Percentiles rank a stretch among this genome's conserved stretches.
These are phyloP conservation scores for Naganishia vishniacii DNA, from an alignment of 768 basidiomycete species.

Conservation along the genomic window DNA sequence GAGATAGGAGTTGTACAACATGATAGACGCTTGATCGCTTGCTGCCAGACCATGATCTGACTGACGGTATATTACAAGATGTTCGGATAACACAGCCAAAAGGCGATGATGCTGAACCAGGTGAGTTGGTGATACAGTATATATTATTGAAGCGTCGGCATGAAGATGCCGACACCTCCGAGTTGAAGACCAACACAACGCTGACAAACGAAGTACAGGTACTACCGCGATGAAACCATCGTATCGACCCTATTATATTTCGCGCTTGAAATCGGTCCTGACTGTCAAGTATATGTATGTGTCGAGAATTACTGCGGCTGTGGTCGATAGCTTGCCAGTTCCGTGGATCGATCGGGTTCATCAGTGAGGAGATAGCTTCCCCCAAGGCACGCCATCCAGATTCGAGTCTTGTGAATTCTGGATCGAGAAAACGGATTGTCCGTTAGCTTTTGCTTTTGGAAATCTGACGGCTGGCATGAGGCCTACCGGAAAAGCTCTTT, in stretches of 20 bases:
- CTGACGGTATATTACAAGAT: conserved; percentile 16
- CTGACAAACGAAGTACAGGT: too few relatives aligned
- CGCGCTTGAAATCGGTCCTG: neutral
- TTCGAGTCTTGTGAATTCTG: conserved; percentile 85
- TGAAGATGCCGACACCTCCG: too few relatives aligned
- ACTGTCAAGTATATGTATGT: neutral
- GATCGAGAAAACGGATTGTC: neutral
- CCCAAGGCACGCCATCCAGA: conserved; percentile 78
- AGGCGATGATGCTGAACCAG: neutral
- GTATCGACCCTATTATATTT: neutral
- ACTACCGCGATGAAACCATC: too few relatives aligned
- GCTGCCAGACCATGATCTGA: neutral
- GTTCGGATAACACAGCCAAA: neutral
- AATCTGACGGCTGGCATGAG: neutral
- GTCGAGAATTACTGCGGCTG: neutral
- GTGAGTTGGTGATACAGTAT: conserved; percentile 5
- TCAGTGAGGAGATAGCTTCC: conserved; percentile 21
- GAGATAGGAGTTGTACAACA: neutral
- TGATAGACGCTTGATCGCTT: neutral
- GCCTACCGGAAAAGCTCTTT: conserved; percentile 82
- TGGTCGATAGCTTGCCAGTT: neutral
- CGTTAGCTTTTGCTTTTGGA: conserved; percentile 19
- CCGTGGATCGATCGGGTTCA: neutral
- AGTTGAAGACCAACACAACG: too few relatives aligned
- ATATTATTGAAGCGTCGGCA: neutral